Base-by-base conservation (phyloP, 2,329 filamentous ascomycete species). In the Fusarium proliferatum region DNA sequence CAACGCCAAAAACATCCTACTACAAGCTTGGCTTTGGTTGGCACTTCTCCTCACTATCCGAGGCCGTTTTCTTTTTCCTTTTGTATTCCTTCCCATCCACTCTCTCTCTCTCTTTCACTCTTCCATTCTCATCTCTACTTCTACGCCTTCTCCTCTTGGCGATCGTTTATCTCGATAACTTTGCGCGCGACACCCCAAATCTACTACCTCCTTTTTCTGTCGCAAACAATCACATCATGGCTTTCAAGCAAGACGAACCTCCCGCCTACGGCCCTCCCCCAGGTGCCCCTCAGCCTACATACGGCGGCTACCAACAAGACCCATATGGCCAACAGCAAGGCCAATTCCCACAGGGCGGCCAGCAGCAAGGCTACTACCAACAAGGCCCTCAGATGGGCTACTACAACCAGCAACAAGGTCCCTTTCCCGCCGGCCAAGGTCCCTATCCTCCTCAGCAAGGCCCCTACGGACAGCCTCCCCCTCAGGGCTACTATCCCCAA, bases 161-260 rank as follows among this genome's bases (percentile, higher is more conserved):
- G 49, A 64, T 48, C 43, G 46, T 58, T 49, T 30, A 45, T 26
- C 39, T 33, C 53, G 38, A 60, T 26, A 17, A 15, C 49, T 48
- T 51, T 26, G 46, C 69, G 58, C 51, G 23, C 58, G 36, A 62
- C 34, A 60, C 26, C 45, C 42, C 42, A 49, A 55, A 39, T 55
- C 38, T 56, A 49, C 36, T 51, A 46, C 51, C 60, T 59, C 62
- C 52, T 64, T 51, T 49, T 66, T 42, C 52, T 56, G 55, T 49
- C 59, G 46, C 68, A 62, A 53, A 39, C 51, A 26, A 65, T 30
- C 57, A 66, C 66, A 61, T 61, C 38, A 78, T 78, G 75, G 76
- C 76, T 59, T 77, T 81, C 75, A 87, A 88, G 78, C 76, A 82
- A 80, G 85, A 88, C 61, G 81, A 85, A 39, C 88, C 88, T 60